Evolutionary conservation across 208 protist species (phyloP).

Genomic region (Tritrichomonas musculus): DNA sequence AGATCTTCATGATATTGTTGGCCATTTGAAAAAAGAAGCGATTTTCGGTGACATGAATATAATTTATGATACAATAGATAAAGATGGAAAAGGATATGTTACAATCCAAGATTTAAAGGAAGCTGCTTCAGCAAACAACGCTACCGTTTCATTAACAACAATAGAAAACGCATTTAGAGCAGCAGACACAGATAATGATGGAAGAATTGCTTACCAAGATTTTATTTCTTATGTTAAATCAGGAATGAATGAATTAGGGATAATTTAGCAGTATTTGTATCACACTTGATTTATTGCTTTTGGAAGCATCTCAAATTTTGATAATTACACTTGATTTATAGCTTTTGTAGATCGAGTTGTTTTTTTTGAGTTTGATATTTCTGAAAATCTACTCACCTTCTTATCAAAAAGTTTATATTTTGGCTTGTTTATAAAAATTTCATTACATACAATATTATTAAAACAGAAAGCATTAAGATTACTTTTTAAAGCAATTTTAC

Average conservation of each 20-base stretch:
- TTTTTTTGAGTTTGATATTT: too few species aligned
- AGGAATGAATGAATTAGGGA: background rate
- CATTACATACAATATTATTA: too few species aligned
- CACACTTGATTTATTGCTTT: too few species aligned
- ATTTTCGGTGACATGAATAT: background rate
- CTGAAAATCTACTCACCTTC: too few species aligned
- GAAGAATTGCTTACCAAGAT: background rate
- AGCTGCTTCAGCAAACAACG: background rate
- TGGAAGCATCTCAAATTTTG: too few species aligned
- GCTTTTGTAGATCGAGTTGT: too few species aligned
- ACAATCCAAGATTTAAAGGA: background rate
- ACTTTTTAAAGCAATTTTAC: too few species aligned
- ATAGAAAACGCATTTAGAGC: background rate
- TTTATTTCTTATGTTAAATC: background rate
- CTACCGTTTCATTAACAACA: background rate
- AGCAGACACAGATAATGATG: background rate
- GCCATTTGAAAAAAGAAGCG: background rate
- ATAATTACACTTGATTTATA: too few species aligned
- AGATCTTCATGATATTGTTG: background rate
- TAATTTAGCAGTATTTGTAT: too few species aligned
- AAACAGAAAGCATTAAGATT: too few species aligned
- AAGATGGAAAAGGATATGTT: background rate
- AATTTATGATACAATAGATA: background rate
- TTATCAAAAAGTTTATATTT: too few species aligned
- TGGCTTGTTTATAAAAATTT: too few species aligned